Base-by-base conservation (phyloP, 202 grass and related monocot species). In the Saccharum hybrid region DNA sequence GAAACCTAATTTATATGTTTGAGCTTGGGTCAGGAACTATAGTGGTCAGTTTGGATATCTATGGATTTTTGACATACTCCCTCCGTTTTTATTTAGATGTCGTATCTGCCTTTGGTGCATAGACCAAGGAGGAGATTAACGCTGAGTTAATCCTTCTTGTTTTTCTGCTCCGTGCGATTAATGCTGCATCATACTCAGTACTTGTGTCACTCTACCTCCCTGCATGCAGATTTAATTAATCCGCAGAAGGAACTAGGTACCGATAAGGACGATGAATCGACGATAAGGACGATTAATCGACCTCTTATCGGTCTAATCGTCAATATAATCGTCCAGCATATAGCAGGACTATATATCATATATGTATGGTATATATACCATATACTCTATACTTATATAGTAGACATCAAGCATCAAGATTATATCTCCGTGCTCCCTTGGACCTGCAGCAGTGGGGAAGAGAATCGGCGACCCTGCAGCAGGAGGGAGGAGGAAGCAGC, bases 11-110 rank as follows among this genome's bases (percentile, higher is more conserved):
- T 36, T 46, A 4, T 13, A 41, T 26, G 59, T 54, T 85, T 75
- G 19, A 36, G 26, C 23, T 60, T 89, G 57, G 28, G 70, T 77
- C 60, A 78, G 59, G 62, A 86, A 61, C 48, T 86, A 2, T 10
- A 1, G 16, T 64, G 5, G 31, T 31, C 41, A 34, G 56, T 57
- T 65, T 63, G 8, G 42, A 76, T 80, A 48, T 66, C 61, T 49
- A 60, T 83, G 21, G 42, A 42, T 18, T 83, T 21, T 83, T 57
- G 18, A 8, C 3, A 23, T 1, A 37, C 7, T 36, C 54, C 19
- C 54, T 22, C 56, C 2, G 8, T 60, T 60, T 60, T 10, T 60
- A 60, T 60, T 60, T 57, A 57, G 54, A 60, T 57, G 19, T 22
- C 2, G 19, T 22, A 60, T 60, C 18, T 60, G 56, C 8, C 52